phyloP scores from a whole-genome alignment of 2,329 filamentous ascomycete genomes.

The Chalaropsis ovoidea region DNA sequence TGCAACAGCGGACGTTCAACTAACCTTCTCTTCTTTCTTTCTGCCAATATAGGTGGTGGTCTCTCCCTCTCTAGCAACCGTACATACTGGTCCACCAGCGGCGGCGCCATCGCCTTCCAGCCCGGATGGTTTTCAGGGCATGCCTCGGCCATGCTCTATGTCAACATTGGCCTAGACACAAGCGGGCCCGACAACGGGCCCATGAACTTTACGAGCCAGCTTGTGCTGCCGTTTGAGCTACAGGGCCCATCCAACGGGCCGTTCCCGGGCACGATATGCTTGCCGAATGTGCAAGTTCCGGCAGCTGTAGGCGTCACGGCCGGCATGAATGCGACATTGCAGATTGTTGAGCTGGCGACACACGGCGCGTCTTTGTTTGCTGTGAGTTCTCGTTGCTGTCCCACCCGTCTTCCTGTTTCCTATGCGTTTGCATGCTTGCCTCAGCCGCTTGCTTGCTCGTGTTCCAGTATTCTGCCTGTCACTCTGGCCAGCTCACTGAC shows the following conservation, averaged over 20 bases:
- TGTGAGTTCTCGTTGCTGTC: slow-evolving; percentile 39
- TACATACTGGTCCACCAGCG: slow-evolving; percentile 67
- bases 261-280: slow-evolving; percentile 67
- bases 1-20: not conserved
- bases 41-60: slow-evolving; percentile 55
- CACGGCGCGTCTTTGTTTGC: slow-evolving; percentile 67
- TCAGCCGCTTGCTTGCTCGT: too few species aligned
- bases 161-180: slow-evolving; percentile 70
- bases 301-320: slow-evolving; percentile 49
- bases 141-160: slow-evolving; percentile 61
- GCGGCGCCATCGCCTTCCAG: slow-evolving; percentile 67
- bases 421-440: not conserved
- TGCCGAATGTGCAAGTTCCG: slow-evolving; percentile 67
- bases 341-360: slow-evolving; percentile 62
- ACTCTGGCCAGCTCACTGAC: not conserved
- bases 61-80: slow-evolving; percentile 61
- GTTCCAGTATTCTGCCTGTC: not conserved
- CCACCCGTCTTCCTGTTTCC: not conserved
- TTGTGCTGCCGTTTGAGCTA: slow-evolving; percentile 64
- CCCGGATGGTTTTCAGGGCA: slow-evolving; percentile 85
- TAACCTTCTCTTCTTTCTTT: slow-evolving; percentile 15
- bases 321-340: slow-evolving; percentile 71
- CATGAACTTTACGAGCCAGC: slow-evolving; percentile 47
- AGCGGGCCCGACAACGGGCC: slow-evolving; percentile 37
- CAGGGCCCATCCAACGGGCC: slow-evolving; percentile 59